Evolutionary conservation across 2,329 filamentous ascomycete genomes (phyloP), one percentile per base, ranked within the genome.

Genomic region (Sporothrix phasma): DNA sequence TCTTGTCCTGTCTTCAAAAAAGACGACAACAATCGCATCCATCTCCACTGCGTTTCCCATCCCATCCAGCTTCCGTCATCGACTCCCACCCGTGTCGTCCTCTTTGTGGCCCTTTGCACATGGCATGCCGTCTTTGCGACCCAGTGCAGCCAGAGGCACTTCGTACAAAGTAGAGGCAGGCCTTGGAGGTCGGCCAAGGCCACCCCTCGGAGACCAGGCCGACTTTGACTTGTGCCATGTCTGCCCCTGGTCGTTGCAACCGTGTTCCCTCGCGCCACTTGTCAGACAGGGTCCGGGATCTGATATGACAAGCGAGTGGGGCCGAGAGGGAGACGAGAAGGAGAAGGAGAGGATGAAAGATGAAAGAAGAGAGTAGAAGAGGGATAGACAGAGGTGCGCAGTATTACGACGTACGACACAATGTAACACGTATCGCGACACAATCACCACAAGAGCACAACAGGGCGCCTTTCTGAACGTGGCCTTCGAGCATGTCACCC

Each of bases 271-370:
- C 51, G 13, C 31, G 60, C 46, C 46, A 62, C 34, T n/a, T 54
- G 60, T 22, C 60, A 45, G 60, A 54, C 60, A 53, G 34, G 60
- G 60, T 53, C 34, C 17, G 15, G 60, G 46, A 53, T 45, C 24
- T 53, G 60, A 19, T 19, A 51, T 61, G 37, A 54, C 46, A 62
- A 49, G 59, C 31, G 31, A 29, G 45, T 41, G 31, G 24, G 22
- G 24, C 10, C 7, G 45, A 24, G 22, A 47, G 26, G 22, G 22
- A 47, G 15, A 26, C 19, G 26, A 26, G 15, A 19, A 47, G 19
- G 19, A 11, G 15, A 4, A 37, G 3, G 26, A 7, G 10, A 37
- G 15, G 41, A 37, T 0, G 17, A 1, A n/a, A 37, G 15, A 17
- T 43, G 41, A n/a, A 53, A 19, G 1, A 19, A 39, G 31, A 22